phyloP scores from a whole-genome alignment of 225 moss, liverwort and hornwort genomes.

The Asterella californica region DNA sequence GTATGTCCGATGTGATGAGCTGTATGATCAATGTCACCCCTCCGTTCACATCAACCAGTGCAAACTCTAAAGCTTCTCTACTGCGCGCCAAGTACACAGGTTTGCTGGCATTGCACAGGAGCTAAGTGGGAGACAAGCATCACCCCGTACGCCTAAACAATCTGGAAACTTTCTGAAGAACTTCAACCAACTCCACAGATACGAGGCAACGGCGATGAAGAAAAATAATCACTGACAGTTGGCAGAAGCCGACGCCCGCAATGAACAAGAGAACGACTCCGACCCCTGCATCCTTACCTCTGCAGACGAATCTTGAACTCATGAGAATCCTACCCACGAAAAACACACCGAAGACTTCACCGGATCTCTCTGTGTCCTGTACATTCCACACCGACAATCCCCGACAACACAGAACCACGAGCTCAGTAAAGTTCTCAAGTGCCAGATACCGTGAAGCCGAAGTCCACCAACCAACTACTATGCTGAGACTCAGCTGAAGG shows the following conservation, averaged over 20 bases:
- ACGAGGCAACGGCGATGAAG: background rate
- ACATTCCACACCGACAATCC: conserved; percentile 6
- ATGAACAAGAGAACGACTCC: background rate
- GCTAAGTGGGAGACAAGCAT: background rate
- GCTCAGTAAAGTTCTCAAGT: background rate
- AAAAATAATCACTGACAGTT: background rate
- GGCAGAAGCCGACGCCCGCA: background rate
- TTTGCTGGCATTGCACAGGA: background rate
- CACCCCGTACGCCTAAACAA: background rate
- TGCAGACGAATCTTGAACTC: conserved; percentile 13
- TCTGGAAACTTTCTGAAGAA: background rate
- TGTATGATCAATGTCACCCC: background rate
- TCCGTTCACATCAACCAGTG: background rate
- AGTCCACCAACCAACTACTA: background rate
- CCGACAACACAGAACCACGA: background rate
- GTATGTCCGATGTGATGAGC: background rate
- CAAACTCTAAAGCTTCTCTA: background rate
- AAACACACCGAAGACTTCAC: conserved; percentile 4
- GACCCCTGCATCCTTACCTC: background rate
- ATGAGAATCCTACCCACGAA: background rate
- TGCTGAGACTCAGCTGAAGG: background rate
- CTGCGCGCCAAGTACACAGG: background rate
- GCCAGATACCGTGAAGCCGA: background rate
- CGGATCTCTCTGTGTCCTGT: conserved; percentile 1
- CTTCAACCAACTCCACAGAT: background rate